These are phyloP conservation scores for Sorghum bicolor DNA, from an alignment of 176 grass and related monocot species.

Conservation along the genomic window DNA sequence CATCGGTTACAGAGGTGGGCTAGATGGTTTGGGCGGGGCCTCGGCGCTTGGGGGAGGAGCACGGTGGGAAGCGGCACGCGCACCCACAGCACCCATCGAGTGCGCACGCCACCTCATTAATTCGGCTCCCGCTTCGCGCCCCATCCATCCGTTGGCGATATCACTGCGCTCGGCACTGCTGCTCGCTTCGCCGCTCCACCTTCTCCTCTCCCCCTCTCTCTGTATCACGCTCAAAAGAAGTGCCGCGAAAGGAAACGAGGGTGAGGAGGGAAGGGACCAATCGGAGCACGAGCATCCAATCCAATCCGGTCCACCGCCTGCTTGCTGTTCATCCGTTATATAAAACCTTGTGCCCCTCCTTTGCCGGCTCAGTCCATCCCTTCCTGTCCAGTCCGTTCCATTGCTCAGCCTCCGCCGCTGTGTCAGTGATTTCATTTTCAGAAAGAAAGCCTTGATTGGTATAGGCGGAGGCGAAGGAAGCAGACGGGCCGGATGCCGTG, in stretches of 20 bases:
- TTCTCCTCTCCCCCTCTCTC: background rate
- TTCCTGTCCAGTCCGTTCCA: background rate
- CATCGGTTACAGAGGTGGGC: background rate
- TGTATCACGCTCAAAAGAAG: slow-evolving; percentile 35
- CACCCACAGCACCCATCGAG: slow-evolving; percentile 39
- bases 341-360: slow-evolving; percentile 23
- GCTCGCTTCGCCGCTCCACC: background rate
- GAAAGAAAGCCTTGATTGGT: background rate
- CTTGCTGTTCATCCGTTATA: slow-evolving; percentile 15
- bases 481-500: slow-evolving; percentile 27
- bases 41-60: background rate
- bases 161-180: background rate
- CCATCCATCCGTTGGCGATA: background rate
- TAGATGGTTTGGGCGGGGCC: fast-evolving
- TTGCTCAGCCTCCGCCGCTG: background rate
- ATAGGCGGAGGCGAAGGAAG: too few relatives aligned
- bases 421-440: background rate
- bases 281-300: slow-evolving; percentile 34
- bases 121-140: background rate
- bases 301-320: slow-evolving; percentile 30
- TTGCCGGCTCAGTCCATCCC: slow-evolving; percentile 3
- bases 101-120: slow-evolving; percentile 46
- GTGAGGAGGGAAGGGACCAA: background rate
- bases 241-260: slow-evolving; percentile 9
- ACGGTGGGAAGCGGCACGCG: slow-evolving; percentile 38